Base-by-base conservation (phyloP, 495 filamentous ascomycete species). In the Talaromyces thailandensis region DNA sequence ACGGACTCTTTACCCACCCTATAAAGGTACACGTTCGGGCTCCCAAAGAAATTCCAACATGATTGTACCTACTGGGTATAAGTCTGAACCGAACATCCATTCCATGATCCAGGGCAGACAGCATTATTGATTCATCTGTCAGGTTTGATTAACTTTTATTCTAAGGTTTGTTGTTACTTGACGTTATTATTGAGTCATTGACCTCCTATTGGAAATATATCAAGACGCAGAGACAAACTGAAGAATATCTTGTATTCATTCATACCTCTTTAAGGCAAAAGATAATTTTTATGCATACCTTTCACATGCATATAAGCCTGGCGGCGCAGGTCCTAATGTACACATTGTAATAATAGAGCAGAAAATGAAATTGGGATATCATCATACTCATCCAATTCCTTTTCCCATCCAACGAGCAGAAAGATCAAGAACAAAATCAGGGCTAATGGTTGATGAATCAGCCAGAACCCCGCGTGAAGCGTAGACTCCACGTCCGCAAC, bases 401-500 rank as follows among this genome's bases (percentile, higher is more conserved):
- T 48, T 48, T 48, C 18, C 43, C 43, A 48, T 18, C 43, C 43
- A 48, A 48, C 1, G 7, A 48, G 35, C 14, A 40, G n/a, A 48
- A 8, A 48, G 18, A 18, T 48, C 43, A 48, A 48, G 12, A 16
- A 48, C 9, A 48, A 48, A 48, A 48, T 48, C 43, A 48, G 43
- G 43, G 18, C 43, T 48, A 40, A 3, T 2, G 43, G 18, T 23
- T 48, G 43, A 23, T 48, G 43, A 21, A 48, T 48, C 43, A 48
- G 21, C 18, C 43, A 48, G n/a, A 48, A 48, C 18, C 43, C 43
- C 11, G 43, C 21, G 23, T 57, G 55, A 1, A 61, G 43, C 40
- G 40, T 25, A 52, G 59, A 61, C 7, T 50, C 59, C 9, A 61
- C 85, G 73, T 96, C 92, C 62, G 90, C 91, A 50, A 96, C 92